Base-by-base conservation (phyloP, 225 moss, liverwort and hornwort genomes). In the Rhytidiadelphus loreus region DNA sequence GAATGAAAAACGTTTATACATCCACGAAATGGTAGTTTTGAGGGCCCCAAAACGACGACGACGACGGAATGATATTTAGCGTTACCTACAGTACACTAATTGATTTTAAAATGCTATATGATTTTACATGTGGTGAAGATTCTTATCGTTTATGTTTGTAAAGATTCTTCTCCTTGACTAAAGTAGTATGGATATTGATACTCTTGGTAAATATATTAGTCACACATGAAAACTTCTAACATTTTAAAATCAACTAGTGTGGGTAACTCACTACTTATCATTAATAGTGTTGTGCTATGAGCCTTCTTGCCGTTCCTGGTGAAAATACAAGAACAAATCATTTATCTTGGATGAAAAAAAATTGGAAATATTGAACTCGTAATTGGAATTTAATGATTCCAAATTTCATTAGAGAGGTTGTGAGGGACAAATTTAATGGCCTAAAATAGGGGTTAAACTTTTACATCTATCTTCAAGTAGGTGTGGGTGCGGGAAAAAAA, bases 261-360 rank as follows among this genome's bases (percentile, higher is more conserved):
- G 6, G 10, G 0, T 44, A 44, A 72, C 1, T 16, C 25, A 70
- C 25, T 3, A 70, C 8, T 25, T 9, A 44, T 24, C 24, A 25
- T 39, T 44, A 30, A 18, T 7, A 30, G 2, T 29, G 2, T 30
- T 30, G 11, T 46, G 0, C 11, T 30, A 19, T 3, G 2, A 46
- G 2, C 17, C 48, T 73, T 73, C 4, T 73, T 18, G 11, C 0
- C 0, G 0, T 48, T 17, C 7, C 30, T 73, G 29, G 18, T 0
- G 0, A 46, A 73, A 30, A 46, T 46, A 3, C 0, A 46, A 46
- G 7, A 46, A 7, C 3, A 29, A 72, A 72, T 44, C 16, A 44
- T 72, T 72, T 16, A 44, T 17, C 2, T 46, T 9, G 8, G 0
- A 72, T 16, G 9, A 72, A 10, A 44, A n/a, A 70, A 44, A 73